These are phyloP conservation scores for Thielaviopsis euricoi DNA, from an alignment of 2,329 filamentous ascomycete genomes.

Conservation along the genomic window DNA sequence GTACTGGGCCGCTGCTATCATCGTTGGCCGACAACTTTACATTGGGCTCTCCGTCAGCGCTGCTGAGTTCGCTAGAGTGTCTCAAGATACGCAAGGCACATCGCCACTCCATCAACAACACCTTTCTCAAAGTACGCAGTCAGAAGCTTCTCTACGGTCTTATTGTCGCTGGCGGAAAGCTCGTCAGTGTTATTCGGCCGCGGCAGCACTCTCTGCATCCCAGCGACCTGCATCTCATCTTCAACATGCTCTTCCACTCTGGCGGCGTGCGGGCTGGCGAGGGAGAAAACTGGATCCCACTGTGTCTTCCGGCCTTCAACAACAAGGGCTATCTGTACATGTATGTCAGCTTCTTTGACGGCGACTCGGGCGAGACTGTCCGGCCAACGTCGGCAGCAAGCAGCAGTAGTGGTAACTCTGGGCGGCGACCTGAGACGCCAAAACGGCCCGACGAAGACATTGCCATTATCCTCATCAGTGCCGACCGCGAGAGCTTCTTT, in stretches of 20 bases:
- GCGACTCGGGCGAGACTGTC: slow-evolving; percentile 22
- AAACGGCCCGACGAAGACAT: slow-evolving; percentile 57
- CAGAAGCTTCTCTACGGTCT: slow-evolving; percentile 79
- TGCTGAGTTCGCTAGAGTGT: slow-evolving; percentile 84
- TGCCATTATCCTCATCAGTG: slow-evolving; percentile 83
- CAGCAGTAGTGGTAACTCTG: background rate
- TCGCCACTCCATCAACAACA: slow-evolving; percentile 70
- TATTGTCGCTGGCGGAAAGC: slow-evolving; percentile 76
- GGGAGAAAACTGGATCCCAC: slow-evolving; percentile 92
- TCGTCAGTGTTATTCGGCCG: slow-evolving; percentile 88
- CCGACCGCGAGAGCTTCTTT: slow-evolving; percentile 88
- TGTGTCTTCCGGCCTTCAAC: slow-evolving; percentile 94
- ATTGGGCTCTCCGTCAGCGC: slow-evolving; percentile 70
- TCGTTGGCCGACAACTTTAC: slow-evolving; percentile 92
- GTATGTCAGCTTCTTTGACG: slow-evolving; percentile 91
- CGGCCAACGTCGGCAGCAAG: background rate
- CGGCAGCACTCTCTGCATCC: slow-evolving; percentile 92
- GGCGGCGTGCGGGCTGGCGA: slow-evolving; percentile 77
- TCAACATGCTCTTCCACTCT: slow-evolving; percentile 98
- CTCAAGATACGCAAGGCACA: slow-evolving; percentile 83
- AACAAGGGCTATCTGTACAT: slow-evolving; percentile 94
- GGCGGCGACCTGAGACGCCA: slow-evolving; percentile 13
- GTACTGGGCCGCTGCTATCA: slow-evolving; percentile 79
- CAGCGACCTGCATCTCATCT: slow-evolving; percentile 86
- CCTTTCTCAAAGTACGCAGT: slow-evolving; percentile 61